Conservation (phyloP, 768 basidiomycete genomes). For the Panaeolus papilionaceus region DNA sequence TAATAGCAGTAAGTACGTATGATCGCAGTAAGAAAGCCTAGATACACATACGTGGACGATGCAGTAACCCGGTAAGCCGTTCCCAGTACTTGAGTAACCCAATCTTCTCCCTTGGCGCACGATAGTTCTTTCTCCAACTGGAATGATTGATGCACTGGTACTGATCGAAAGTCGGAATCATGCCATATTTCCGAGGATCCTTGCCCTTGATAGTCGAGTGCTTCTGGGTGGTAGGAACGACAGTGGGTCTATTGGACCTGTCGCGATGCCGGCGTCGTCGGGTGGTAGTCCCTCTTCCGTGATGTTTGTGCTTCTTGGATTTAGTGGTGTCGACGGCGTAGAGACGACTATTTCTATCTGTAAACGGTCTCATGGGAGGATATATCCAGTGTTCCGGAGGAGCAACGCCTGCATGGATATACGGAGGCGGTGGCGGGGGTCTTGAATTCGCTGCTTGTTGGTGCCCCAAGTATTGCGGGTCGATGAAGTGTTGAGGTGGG, state of each 20-base stretch:
- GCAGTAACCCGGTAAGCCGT: background rate
- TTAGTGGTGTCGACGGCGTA: background rate
- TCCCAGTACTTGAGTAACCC: slow-evolving; percentile 8
- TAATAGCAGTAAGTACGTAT: background rate
- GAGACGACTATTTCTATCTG: background rate
- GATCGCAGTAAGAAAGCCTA: background rate
- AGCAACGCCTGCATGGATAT: background rate
- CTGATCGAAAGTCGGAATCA: background rate
- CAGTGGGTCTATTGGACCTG: background rate
- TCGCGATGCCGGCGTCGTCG: slow-evolving; percentile 12
- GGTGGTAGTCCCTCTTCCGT: background rate
- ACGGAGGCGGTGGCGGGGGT: background rate
- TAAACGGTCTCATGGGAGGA: background rate
- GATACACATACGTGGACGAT: background rate
- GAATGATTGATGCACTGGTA: slow-evolving; percentile 8
- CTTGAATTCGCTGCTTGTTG: background rate
- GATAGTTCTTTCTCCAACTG: slow-evolving; percentile 9
- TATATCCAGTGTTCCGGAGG: slow-evolving; percentile 1
- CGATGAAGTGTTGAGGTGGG: background rate
- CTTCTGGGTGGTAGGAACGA: background rate
- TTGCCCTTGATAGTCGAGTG: background rate
- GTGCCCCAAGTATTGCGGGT: background rate
- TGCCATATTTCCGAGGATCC: background rate
- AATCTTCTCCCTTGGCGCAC: background rate
- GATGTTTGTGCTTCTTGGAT: background rate